Evolutionary conservation across 139 green algal species (phyloP).

Genomic region (Chlamydomonas sp.): DNA sequence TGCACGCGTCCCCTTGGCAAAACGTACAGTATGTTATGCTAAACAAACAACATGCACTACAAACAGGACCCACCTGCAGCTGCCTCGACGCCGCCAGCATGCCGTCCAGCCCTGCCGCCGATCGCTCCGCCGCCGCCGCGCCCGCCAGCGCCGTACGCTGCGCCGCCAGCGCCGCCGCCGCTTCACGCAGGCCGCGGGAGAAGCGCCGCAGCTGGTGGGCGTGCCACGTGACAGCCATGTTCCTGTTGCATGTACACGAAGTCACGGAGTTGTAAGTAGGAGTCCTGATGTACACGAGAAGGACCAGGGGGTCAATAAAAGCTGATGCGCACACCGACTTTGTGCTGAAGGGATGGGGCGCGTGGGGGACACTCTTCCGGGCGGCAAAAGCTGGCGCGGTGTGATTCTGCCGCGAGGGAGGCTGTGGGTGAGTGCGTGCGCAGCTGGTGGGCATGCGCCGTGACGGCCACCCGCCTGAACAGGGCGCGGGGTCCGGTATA

Average conservation of each 20-base stretch:
- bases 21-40: background rate
- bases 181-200: conserved; percentile 1
- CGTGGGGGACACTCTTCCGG: no score
- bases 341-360: no score
- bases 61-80: conserved; percentile 14
- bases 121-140: background rate
- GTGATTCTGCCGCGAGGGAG: no score
- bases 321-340: no score
- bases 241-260: background rate
- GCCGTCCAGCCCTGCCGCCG: conserved; percentile 17
- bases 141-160: conserved; percentile 4
- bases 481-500: no score
- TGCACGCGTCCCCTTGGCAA: background rate
- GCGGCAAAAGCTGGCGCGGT: no score
- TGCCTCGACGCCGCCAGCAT: background rate
- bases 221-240: conserved; percentile 27
- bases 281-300: no score
- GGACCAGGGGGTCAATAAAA: no score
- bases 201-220: conserved; percentile 25
- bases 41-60: background rate
- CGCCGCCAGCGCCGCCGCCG: background rate
- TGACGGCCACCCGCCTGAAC: no score
- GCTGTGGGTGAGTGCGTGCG: no score
- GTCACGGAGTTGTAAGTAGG: no score
- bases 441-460: no score